Conservation (phyloP, 169 alveolate species). For the Ichthyophthirius multifiliis region DNA sequence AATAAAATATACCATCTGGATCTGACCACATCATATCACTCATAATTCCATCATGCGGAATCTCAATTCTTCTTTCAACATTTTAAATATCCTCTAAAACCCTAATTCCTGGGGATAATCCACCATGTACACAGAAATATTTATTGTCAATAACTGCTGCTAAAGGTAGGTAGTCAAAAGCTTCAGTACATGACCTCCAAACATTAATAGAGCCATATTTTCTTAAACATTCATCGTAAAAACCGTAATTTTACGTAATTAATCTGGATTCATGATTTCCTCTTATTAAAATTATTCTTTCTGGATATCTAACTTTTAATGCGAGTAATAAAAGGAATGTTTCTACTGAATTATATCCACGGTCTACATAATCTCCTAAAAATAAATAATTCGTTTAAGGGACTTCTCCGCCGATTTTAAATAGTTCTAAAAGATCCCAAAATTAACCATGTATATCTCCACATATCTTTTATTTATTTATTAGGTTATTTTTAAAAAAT, state of each 20-base stretch:
- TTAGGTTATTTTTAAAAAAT: background rate
- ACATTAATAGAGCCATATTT: conserved; percentile 98
- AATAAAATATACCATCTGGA: conserved; percentile 92
- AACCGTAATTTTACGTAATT: conserved; percentile 98
- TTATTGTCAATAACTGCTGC: conserved; percentile 97
- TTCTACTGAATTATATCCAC: conserved; percentile 98
- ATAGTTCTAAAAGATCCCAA: conserved; percentile 93
- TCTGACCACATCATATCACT: conserved; percentile 99
- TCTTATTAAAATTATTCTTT: conserved; percentile 94
- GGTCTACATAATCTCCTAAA: conserved; percentile 99
- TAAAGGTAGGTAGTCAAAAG: conserved; percentile 96
- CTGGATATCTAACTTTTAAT: conserved; percentile 96
- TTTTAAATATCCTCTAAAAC: conserved; percentile 88
- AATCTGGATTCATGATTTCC: conserved; percentile 99
- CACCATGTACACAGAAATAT: conserved; percentile 98
- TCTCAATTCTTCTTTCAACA: conserved; percentile 96
- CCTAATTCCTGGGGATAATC: conserved; percentile 95
- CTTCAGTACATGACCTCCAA: conserved; percentile 97
- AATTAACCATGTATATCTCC: conserved; percentile 98
- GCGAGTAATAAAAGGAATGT: conserved; percentile 97
- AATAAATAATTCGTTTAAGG: conserved; percentile 94
- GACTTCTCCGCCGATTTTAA: conserved; percentile 89
- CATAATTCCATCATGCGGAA: conserved; percentile 99
- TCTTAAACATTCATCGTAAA: conserved; percentile 99
- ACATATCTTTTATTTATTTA: conserved; percentile 70